phyloP scores from a whole-genome alignment of 306 rosid genomes.

The Pueraria montana region DNA sequence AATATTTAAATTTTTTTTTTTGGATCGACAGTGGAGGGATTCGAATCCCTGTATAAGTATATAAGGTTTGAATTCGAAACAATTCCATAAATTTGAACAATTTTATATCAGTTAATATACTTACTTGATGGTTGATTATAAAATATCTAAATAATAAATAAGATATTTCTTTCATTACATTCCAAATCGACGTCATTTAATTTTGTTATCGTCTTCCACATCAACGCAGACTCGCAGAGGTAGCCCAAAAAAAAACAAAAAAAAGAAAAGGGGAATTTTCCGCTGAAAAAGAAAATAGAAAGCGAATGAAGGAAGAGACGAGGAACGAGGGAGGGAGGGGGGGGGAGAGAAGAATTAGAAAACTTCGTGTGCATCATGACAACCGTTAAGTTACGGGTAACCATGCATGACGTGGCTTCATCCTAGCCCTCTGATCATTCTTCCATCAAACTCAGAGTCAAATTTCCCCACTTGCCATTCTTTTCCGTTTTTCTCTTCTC shows the following conservation, averaged over 20 bases:
- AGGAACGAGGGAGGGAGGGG: not conserved
- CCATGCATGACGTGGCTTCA: conserved; percentile 21
- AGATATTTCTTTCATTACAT: not conserved
- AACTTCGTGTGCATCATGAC: conserved; percentile 8
- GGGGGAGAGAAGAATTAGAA: not conserved
- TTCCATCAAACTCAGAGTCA: not conserved
- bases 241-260: not conserved
- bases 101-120: too few relatives aligned
- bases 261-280: not conserved
- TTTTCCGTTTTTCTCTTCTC: not conserved
- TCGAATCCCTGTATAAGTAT: too few relatives aligned
- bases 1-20: too few relatives aligned
- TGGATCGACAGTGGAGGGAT: too few relatives aligned
- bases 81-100: too few relatives aligned
- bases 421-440: conserved; percentile 24
- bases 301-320: conserved; percentile 33
- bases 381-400: conserved; percentile 22
- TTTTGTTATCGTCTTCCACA: not conserved
- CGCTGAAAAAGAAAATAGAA: not conserved
- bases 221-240: not conserved
- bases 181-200: not conserved
- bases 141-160: not conserved
- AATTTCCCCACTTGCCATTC: not conserved
- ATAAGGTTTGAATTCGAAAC: too few relatives aligned
- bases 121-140: too few relatives aligned